These are phyloP conservation scores for Monosporozyma aquatica DNA, from an alignment of 805 yeast species.

Conservation along the genomic window DNA sequence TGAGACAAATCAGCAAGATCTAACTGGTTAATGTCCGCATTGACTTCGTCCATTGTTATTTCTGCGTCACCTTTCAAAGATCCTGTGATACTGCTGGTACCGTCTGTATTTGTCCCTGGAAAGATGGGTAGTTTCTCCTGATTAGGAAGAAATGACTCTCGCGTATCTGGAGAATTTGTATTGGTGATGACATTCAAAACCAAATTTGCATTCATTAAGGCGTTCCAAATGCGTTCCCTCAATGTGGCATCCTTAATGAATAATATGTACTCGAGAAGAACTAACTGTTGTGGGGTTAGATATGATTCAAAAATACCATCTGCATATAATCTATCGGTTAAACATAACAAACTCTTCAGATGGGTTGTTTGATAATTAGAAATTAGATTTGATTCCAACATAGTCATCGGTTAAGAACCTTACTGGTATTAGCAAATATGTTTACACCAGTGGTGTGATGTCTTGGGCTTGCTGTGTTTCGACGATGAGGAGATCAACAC, in stretches of 20 bases:
- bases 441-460: no score
- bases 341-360: constrained; percentile 23
- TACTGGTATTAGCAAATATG: no score
- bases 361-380: constrained; percentile 27
- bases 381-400: constrained; percentile 12
- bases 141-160: background rate
- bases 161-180: constrained; percentile 5
- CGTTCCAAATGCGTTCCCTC: constrained; percentile 35
- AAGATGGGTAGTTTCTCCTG: background rate
- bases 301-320: constrained; percentile 39
- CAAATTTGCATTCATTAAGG: constrained; percentile 33
- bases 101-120: no score
- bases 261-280: constrained; percentile 40
- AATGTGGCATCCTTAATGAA: constrained; percentile 23
- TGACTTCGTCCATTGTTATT: constrained; percentile 10
- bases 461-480: no score
- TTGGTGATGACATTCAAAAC: constrained; percentile 17
- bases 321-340: constrained; percentile 31
- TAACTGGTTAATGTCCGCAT: constrained; percentile 32
- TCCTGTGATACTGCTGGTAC: no score
- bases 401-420: background rate
- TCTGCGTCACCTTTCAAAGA: no score
- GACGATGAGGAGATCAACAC: no score
- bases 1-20: constrained; percentile 34
- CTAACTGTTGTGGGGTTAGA: constrained; percentile 47